phyloP scores from a whole-genome alignment of 2,329 filamentous ascomycete genomes.

The Hansfordia pulvinata region DNA sequence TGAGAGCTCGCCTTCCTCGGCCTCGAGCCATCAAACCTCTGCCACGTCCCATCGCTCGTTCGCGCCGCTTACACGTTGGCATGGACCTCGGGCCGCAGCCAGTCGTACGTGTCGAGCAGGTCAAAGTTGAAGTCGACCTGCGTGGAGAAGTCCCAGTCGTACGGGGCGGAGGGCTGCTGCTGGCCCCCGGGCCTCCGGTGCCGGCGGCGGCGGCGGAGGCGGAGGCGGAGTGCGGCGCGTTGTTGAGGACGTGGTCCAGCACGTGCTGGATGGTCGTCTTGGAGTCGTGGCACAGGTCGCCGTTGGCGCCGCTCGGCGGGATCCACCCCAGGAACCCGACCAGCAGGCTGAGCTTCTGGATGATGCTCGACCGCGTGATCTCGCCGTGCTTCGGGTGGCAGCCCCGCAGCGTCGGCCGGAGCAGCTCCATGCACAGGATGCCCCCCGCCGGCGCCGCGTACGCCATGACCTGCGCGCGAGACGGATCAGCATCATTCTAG shows the following conservation, averaged over 20 bases:
- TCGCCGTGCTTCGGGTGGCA: constrained; percentile 11
- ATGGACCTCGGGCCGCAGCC: constrained; percentile 20
- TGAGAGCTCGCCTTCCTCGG: too few relatives aligned
- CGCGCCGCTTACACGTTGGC: too few relatives aligned
- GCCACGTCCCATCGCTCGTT: too few relatives aligned
- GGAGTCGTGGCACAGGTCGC: constrained; percentile 29
- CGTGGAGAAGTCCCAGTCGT: constrained; percentile 21
- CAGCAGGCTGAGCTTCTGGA: constrained; percentile 36
- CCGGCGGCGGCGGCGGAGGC: constrained; percentile 1
- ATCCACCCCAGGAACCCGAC: constrained; percentile 38
- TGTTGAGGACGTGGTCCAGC: constrained; percentile 33
- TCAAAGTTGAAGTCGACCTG: constrained; percentile 29
- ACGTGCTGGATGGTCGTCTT: constrained; percentile 34
- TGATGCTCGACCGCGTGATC: constrained; percentile 31
- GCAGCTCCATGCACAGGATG: constrained; percentile 9
- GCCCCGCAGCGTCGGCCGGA: constrained; percentile 3
- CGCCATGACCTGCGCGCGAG: constrained; percentile 8
- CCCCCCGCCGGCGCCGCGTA: constrained; percentile 9
- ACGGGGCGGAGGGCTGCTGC: too few relatives aligned
- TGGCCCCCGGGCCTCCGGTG: constrained; percentile 8
- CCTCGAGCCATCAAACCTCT: too few relatives aligned
- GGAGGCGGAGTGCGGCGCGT: constrained; percentile 9
- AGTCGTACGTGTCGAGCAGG: constrained; percentile 33
- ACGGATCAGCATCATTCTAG: too few relatives aligned
- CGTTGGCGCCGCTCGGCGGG: constrained; percentile 30